These are phyloP conservation scores for Picea sitchensis DNA, from an alignment of 75 land plant genomes.

Conservation along the genomic window DNA sequence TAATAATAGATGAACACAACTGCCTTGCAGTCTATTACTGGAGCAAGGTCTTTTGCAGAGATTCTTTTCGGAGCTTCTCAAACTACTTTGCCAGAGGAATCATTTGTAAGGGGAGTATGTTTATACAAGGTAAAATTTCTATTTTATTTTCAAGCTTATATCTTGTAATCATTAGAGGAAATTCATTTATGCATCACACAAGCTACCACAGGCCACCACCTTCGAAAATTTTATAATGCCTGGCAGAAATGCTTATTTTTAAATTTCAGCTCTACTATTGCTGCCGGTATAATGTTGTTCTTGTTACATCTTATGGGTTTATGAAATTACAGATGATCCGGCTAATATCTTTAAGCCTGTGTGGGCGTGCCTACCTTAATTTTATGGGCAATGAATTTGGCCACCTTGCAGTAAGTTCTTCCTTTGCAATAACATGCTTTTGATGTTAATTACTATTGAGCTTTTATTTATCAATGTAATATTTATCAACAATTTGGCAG, in stretches of 20 bases:
- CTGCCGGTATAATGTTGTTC: not conserved
- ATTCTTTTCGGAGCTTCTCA: slow-evolving; percentile 43
- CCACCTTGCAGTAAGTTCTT: slow-evolving; percentile 71
- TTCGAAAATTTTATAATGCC: not conserved
- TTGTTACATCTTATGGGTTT: slow-evolving; percentile 3
- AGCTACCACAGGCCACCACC: not conserved
- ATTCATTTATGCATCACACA: not conserved
- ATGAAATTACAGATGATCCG: slow-evolving; percentile 70
- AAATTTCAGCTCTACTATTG: not conserved
- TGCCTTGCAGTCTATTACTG: slow-evolving; percentile 74
- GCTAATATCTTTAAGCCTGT: slow-evolving; percentile 65
- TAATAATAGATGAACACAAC: not conserved
- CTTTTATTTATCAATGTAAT: slow-evolving; percentile 1
- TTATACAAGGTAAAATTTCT: slow-evolving; percentile 48
- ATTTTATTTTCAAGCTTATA: not conserved
- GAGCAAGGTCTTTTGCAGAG: slow-evolving; percentile 85
- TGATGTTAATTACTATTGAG: not conserved
- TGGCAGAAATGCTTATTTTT: not conserved
- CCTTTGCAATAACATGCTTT: not conserved
- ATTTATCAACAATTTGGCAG: slow-evolving; percentile 31
- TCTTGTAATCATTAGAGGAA: not conserved
- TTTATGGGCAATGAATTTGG: slow-evolving; percentile 99
- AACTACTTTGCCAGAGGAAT: slow-evolving; percentile 12
- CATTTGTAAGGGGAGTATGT: slow-evolving; percentile 36
- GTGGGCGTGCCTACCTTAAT: slow-evolving; percentile 86